Conservation (phyloP, 2,329 filamentous ascomycete genomes). For the Aspergillus pseudonomiae region DNA sequence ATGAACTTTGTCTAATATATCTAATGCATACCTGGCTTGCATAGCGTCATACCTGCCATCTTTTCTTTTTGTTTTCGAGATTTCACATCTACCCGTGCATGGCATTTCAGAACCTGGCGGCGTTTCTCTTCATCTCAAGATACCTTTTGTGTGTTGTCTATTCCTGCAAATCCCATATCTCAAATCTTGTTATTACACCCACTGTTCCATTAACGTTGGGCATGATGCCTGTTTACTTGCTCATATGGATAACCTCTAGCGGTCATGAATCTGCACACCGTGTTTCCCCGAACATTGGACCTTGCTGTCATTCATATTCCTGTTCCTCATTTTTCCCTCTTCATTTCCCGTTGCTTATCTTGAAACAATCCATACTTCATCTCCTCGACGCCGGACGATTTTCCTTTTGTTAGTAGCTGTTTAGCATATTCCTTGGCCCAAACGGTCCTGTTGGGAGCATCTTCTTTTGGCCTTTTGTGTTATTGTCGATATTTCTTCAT, state of each 20-base stretch:
- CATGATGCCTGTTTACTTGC: slow-evolving; percentile 17
- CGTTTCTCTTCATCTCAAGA: slow-evolving; percentile 41
- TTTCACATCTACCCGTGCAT: slow-evolving; percentile 36
- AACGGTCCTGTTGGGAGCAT: slow-evolving; percentile 26
- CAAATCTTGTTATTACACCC: background rate
- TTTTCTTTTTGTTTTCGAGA: slow-evolving; percentile 30
- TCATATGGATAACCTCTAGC: slow-evolving; percentile 24
- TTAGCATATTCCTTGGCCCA: slow-evolving; percentile 23
- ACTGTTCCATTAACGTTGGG: slow-evolving; percentile 23
- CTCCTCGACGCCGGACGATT: slow-evolving; percentile 32
- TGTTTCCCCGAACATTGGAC: slow-evolving; percentile 7
- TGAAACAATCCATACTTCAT: slow-evolving; percentile 6
- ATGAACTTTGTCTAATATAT: slow-evolving; percentile 33
- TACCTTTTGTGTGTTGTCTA: slow-evolving; percentile 41
- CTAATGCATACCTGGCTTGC: slow-evolving; percentile 39
- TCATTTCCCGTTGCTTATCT: slow-evolving; percentile 5
- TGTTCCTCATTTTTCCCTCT: slow-evolving; percentile 1
- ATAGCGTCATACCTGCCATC: slow-evolving; percentile 40
- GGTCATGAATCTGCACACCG: slow-evolving; percentile 26
- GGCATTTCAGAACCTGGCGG: slow-evolving; percentile 42
- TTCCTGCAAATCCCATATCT: slow-evolving; percentile 16
- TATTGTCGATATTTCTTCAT: slow-evolving; percentile 10
- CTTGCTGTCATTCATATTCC: background rate
- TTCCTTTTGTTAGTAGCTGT: slow-evolving; percentile 37
- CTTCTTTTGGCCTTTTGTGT: slow-evolving; percentile 14